Conservation (phyloP, 768 basidiomycete species). For the Russula olivacea region DNA sequence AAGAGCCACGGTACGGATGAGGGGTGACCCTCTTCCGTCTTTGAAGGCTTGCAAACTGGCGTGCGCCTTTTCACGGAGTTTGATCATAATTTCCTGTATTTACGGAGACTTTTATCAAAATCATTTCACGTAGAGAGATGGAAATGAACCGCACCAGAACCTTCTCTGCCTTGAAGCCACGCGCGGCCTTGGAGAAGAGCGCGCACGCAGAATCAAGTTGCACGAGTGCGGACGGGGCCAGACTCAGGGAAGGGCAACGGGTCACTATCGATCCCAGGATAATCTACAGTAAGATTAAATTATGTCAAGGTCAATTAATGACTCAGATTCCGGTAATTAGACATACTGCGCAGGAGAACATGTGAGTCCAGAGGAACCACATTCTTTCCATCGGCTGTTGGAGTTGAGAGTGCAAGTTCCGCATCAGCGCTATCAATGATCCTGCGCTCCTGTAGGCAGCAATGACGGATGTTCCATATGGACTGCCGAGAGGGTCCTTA, state of each 20-base stretch:
- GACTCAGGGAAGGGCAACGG: constrained; percentile 70
- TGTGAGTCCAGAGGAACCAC: constrained; percentile 70
- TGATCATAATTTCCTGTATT: constrained; percentile 55
- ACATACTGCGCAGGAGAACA: constrained; percentile 64
- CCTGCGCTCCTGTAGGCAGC: constrained; percentile 65
- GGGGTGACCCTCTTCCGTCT: constrained; percentile 47
- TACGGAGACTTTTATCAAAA: background rate
- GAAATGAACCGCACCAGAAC: constrained; percentile 46
- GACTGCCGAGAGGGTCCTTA: constrained; percentile 61
- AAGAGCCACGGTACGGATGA: constrained; percentile 34
- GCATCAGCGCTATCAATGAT: constrained; percentile 58
- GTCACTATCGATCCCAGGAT: constrained; percentile 72
- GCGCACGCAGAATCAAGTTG: constrained; percentile 73
- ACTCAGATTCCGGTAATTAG: background rate
- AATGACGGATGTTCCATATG: constrained; percentile 60
- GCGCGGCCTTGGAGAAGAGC: constrained; percentile 63
- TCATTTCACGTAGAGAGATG: background rate
- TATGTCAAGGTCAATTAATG: background rate
- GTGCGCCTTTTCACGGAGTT: constrained; percentile 60
- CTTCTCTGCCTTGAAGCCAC: constrained; percentile 56
- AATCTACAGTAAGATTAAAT: constrained; percentile 39
- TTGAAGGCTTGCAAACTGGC: constrained; percentile 57
- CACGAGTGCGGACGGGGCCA: constrained; percentile 66
- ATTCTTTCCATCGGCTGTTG: constrained; percentile 61
- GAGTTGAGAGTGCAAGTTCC: constrained; percentile 58